Base-by-base conservation (phyloP, 2,329 filamentous ascomycete genomes). In the Talaromyces sp. region DNA sequence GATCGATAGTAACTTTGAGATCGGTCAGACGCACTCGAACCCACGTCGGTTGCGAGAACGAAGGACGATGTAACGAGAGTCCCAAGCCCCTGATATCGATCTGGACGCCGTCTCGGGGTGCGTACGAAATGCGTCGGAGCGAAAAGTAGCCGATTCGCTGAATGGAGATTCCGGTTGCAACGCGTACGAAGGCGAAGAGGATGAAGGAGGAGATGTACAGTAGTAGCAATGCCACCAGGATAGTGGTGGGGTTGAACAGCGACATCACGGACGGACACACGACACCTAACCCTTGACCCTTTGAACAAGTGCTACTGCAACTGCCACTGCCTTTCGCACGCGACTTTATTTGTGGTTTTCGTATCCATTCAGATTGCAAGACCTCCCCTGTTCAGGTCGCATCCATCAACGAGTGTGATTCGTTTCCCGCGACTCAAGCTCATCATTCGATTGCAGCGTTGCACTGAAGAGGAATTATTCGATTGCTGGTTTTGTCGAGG, bases 11-110 rank as follows among this genome's bases (percentile, higher is more conserved):
- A 60, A 99, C 84, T 59, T 89, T 91, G 59, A 97, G 82, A 75
- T 97, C 95, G 72, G 88, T 91, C 67, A 99, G 80, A 8, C 95
- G 91, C 60, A 99, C 84, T 76, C 93, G 98, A 72, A 97, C 82
- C 93, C 94, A 98, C 68, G 96, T 98, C 53, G 95, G 95, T 77
- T 98, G 93, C 56, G 94, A 92, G 79, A 99, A 98, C 5, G 95
- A 98, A 13, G 95, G 95, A 4, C 93, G 89, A 79, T 99, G 95
- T 68, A 98, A 79, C 65, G 91, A 90, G 72, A 99, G 84, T 53
- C 95, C 93, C 61, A 99, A 84, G 60, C 93, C 92, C 60, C 95
- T 89, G 65, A 99, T 89, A 77, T 97, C 92, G 77, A 99, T 88
- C 72, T 90, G 90, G 73, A 97, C 82, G 71, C 95, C 95, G 85